phyloP scores from a whole-genome alignment of 352 stramenopile genomes.

The Phytophthora chlamydospora region DNA sequence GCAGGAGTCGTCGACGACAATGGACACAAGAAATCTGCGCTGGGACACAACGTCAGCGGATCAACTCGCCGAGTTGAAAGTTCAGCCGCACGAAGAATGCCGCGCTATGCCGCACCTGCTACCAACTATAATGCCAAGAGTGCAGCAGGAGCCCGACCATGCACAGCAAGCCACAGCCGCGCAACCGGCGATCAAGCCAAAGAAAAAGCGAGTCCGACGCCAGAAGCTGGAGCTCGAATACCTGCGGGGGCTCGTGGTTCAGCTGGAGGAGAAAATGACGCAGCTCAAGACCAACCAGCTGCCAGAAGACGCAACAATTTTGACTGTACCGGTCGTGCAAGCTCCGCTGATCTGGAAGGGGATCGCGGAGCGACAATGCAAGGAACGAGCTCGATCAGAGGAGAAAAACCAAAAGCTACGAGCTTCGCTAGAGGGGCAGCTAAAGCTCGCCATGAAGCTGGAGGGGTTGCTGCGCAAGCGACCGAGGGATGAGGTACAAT shows the following conservation, averaged over 20 bases:
- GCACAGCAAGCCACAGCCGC: not conserved
- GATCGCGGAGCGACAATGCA: slow-evolving; percentile 36
- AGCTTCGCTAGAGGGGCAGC: slow-evolving; percentile 34
- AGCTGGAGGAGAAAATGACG: slow-evolving; percentile 32
- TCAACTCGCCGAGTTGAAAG: too few species aligned
- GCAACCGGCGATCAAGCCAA: slow-evolving; percentile 12
- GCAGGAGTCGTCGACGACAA: too few species aligned
- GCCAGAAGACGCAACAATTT: not conserved
- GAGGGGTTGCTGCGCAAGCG: slow-evolving; percentile 36
- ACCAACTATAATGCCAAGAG: not conserved
- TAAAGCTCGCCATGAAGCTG: slow-evolving; percentile 42
- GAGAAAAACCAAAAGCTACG: slow-evolving; percentile 41
- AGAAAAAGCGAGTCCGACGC: slow-evolving; percentile 44
- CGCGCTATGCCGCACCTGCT: not conserved
- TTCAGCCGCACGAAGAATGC: too few species aligned
- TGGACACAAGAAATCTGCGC: too few species aligned
- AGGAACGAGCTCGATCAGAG: slow-evolving; percentile 31
- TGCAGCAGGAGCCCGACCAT: too few species aligned
- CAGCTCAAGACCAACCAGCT: slow-evolving; percentile 22
- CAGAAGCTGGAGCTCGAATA: slow-evolving; percentile 45
- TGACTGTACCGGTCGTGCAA: not conserved
- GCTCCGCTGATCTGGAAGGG: slow-evolving; percentile 31
- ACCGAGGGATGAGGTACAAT: slow-evolving; percentile 21
- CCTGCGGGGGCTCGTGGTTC: slow-evolving; percentile 36
- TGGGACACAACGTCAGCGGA: too few species aligned